A percentile compares a stretch with the other conserved stretches of the same genome.
These are phyloP conservation scores for Aschersonia sp. DNA, from an alignment of 2,329 filamentous ascomycete genomes.

Conservation along the genomic window DNA sequence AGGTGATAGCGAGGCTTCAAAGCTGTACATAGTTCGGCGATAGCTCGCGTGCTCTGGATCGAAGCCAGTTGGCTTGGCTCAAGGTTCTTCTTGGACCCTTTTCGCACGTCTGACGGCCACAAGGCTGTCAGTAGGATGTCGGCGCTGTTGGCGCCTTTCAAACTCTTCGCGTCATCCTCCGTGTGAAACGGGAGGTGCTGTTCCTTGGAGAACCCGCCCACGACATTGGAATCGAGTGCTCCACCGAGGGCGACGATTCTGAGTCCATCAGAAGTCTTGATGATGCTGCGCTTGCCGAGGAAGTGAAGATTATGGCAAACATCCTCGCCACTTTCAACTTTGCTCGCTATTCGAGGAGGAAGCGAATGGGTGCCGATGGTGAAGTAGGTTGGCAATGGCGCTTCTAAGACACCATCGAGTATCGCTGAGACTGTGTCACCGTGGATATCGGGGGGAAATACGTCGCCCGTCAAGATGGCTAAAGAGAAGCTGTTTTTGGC, in stretches of 20 bases:
- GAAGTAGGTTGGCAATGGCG: conserved; percentile 85
- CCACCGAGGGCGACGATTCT: conserved; percentile 82
- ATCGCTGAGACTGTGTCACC: conserved; percentile 47
- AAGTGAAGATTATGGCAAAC: conserved; percentile 87
- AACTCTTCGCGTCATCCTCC: conserved; percentile 57
- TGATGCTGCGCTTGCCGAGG: conserved; percentile 72
- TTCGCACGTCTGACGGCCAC: conserved; percentile 67
- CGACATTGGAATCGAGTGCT: conserved; percentile 43
- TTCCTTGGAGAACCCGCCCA: conserved; percentile 51
- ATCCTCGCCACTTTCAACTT: conserved; percentile 57
- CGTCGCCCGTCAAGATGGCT: conserved; percentile 69
- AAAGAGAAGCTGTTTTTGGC: conserved; percentile 80
- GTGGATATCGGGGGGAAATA: conserved; percentile 54
- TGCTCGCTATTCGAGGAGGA: conserved; percentile 55
- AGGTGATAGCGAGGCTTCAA: conserved; percentile 92
- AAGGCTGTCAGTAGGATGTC: conserved; percentile 80
- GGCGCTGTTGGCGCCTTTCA: conserved; percentile 62
- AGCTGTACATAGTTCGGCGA: conserved; percentile 64
- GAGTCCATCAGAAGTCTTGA: conserved; percentile 81
- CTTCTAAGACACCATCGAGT: conserved; percentile 53
- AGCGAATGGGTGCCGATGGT: conserved; percentile 63
- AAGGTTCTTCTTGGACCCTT: conserved; percentile 50
- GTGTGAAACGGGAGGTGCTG: conserved; percentile 68
- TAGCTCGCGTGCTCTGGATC: conserved; percentile 43
- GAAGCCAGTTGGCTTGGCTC: conserved; percentile 34